Evolutionary conservation across 345 rosid genomes (phyloP).

Genomic region (Dipteronia dyeriana): DNA sequence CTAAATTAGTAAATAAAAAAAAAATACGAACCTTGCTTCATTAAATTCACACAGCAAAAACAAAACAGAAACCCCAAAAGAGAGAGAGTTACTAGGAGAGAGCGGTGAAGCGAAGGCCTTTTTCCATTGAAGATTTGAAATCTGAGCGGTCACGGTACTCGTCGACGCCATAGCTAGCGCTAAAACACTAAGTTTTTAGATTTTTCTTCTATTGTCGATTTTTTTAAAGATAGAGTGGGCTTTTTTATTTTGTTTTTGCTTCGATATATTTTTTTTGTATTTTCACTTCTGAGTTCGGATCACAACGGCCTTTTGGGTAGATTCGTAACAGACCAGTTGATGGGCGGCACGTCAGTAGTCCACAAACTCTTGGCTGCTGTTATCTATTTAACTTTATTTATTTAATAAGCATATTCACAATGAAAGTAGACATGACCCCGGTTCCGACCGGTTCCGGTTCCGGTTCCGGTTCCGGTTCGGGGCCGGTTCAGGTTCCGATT

Average conservation of each 20-base stretch:
- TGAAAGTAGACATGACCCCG: no score
- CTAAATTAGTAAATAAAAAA: neutral
- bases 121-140: constrained; percentile 39
- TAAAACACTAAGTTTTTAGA: neutral
- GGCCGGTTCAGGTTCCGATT: no score
- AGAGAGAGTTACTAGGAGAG: constrained; percentile 38
- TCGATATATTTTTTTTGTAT: neutral
- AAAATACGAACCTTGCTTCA: neutral
- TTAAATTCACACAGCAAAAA: neutral
- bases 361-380: no score
- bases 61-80: no score
- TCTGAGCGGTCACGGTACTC: constrained; percentile 28
- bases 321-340: neutral
- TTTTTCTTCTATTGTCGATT: neutral
- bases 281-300: no score
- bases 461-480: no score
- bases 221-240: neutral
- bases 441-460: no score
- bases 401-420: no score
- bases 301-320: neutral
- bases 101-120: constrained; percentile 39
- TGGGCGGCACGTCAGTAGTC: neutral
- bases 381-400: no score
- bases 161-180: constrained; percentile 52
- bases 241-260: neutral